phyloP scores from a whole-genome alignment of 1,284 basidiomycete species.

The Cutaneotrichosporon arboriforme region DNA sequence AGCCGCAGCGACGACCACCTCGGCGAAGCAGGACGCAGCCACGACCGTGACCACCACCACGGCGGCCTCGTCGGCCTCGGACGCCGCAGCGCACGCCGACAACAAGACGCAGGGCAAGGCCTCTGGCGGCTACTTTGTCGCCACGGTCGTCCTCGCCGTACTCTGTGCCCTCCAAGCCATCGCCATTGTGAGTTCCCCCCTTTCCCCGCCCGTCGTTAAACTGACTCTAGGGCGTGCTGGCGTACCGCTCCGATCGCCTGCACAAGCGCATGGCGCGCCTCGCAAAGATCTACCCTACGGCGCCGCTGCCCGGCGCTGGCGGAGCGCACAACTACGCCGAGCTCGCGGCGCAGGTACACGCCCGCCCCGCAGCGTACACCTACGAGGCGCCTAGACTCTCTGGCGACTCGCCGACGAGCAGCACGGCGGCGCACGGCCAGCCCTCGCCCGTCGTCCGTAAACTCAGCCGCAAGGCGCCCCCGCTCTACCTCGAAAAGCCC shows the following conservation, averaged over 20 bases:
- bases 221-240: neutral
- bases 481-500: neutral
- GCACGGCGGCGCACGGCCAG: neutral
- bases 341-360: too few species aligned
- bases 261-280: neutral
- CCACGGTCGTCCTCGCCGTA: neutral
- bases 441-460: neutral
- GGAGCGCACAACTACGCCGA: neutral
- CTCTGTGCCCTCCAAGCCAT: neutral
- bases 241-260: neutral
- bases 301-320: neutral
- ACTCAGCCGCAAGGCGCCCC: constrained; percentile 1
- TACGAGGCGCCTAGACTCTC: neutral
- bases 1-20: too few species aligned
- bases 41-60: too few species aligned
- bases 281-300: neutral
- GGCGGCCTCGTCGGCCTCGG: too few species aligned
- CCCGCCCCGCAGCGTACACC: too few species aligned
- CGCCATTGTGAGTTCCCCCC: neutral
- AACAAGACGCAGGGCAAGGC: neutral
- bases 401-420: neutral
- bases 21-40: too few species aligned
- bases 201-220: neutral
- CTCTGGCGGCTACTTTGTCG: neutral
- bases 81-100: too few species aligned